phyloP scores from a whole-genome alignment of 2,329 filamentous ascomycete genomes.

The Aschersonia sp. region DNA sequence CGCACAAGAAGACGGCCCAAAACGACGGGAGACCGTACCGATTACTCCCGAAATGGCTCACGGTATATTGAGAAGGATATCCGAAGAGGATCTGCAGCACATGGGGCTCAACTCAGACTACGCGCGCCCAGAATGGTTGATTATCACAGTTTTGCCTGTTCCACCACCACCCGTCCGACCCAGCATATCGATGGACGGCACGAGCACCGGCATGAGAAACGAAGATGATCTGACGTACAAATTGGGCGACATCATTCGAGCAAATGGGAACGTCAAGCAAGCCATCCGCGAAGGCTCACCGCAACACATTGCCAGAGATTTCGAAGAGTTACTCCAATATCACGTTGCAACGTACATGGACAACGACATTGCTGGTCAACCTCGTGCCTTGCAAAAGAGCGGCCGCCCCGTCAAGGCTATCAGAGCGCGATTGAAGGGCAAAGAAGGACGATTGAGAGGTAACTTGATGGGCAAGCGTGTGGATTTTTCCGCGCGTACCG shows the following conservation, averaged over 20 bases:
- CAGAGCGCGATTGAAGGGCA: slow-evolving; percentile 92
- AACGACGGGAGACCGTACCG: slow-evolving; percentile 61
- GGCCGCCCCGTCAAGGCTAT: slow-evolving; percentile 95
- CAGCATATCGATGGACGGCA: slow-evolving; percentile 94
- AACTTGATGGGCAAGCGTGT: slow-evolving; percentile 99
- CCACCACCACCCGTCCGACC: slow-evolving; percentile 91
- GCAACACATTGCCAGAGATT: slow-evolving; percentile 80
- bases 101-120: slow-evolving; percentile 93
- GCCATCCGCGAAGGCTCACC: slow-evolving; percentile 86
- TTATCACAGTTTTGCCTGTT: slow-evolving; percentile 86
- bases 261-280: slow-evolving; percentile 86
- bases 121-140: slow-evolving; percentile 95
- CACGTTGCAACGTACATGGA: slow-evolving; percentile 99
- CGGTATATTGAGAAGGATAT: slow-evolving; percentile 75
- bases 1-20: slow-evolving; percentile 50
- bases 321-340: slow-evolving; percentile 85
- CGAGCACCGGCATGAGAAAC: slow-evolving; percentile 78
- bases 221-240: slow-evolving; percentile 99
- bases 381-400: slow-evolving; percentile 90
- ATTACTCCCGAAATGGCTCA: slow-evolving; percentile 78
- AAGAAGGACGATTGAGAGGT: slow-evolving; percentile 92
- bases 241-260: slow-evolving; percentile 92
- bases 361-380: slow-evolving; percentile 93
- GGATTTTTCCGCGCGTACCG: slow-evolving; percentile 97
- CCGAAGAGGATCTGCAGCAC: slow-evolving; percentile 64